These are phyloP conservation scores for Neonectria magnoliae DNA, from an alignment of 2,329 filamentous ascomycete species.

Conservation along the genomic window DNA sequence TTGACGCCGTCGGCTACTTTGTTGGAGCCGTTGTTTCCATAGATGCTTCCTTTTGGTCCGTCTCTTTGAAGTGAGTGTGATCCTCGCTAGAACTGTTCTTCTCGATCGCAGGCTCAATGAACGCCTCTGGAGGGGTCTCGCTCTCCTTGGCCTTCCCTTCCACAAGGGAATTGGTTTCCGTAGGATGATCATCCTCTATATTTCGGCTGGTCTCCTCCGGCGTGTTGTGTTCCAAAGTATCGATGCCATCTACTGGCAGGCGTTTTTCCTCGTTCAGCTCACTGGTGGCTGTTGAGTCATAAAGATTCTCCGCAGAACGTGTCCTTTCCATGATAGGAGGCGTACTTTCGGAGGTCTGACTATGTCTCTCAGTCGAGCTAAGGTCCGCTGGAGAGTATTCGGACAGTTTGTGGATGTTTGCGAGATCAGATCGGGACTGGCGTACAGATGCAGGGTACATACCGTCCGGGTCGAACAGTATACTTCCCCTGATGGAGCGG, in stretches of 20 bases:
- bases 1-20: background rate
- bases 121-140: background rate
- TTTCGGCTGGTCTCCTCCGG: background rate
- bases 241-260: background rate
- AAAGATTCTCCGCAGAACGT: background rate
- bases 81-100: background rate
- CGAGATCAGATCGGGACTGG: constrained; percentile 30
- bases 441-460: constrained; percentile 28
- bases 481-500: constrained; percentile 40
- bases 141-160: background rate
- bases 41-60: background rate
- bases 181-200: background rate
- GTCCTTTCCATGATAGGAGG: constrained; percentile 1
- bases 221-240: background rate
- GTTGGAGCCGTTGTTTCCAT: background rate
- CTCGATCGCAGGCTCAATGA: background rate
- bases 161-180: background rate
- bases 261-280: background rate
- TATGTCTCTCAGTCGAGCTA: background rate
- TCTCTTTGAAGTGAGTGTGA: background rate
- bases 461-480: constrained; percentile 29
- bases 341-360: background rate
- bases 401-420: constrained; percentile 3
- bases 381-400: constrained; percentile 1
- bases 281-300: background rate